Evolutionary conservation across 495 filamentous ascomycete species (phyloP).

Genomic region (Penicillium robsamsonii): DNA sequence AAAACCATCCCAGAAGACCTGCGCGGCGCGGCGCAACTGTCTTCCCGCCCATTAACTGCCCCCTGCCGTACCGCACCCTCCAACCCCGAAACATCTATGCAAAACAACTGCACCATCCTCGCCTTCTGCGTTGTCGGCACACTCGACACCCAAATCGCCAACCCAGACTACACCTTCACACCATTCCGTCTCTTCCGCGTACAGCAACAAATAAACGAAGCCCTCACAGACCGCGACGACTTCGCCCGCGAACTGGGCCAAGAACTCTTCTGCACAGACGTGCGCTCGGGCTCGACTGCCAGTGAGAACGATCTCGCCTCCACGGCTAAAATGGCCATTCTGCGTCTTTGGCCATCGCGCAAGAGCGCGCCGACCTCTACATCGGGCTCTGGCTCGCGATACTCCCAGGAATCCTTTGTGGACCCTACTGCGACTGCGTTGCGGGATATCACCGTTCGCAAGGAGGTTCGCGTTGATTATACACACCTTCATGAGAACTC

Average conservation of each 20-base stretch:
- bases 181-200: slow-evolving; percentile 57
- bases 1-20: slow-evolving; percentile 45
- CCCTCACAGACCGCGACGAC: slow-evolving; percentile 46
- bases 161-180: slow-evolving; percentile 42
- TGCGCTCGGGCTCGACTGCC: slow-evolving; percentile 25
- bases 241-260: slow-evolving; percentile 47
- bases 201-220: slow-evolving; percentile 55
- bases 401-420: slow-evolving; percentile 35
- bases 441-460: slow-evolving; percentile 54
- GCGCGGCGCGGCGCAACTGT: slow-evolving; percentile 48
- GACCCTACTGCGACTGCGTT: slow-evolving; percentile 25
- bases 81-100: slow-evolving; percentile 26
- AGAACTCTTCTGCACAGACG: slow-evolving; percentile 32
- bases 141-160: slow-evolving; percentile 42
- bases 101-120: slow-evolving; percentile 35
- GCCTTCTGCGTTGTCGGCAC: slow-evolving; percentile 57
- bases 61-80: slow-evolving; percentile 33
- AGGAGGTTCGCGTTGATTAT: slow-evolving; percentile 53
- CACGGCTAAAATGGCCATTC: slow-evolving; percentile 26
- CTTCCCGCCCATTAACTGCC: slow-evolving; percentile 45
- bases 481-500: slow-evolving; percentile 34
- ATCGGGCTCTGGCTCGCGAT: slow-evolving; percentile 23
- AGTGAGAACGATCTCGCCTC: slow-evolving; percentile 29
- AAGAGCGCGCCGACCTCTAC: slow-evolving; percentile 11
- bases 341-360: slow-evolving; percentile 36